Percentiles rank a stretch among this genome's conserved stretches.
These are phyloP conservation scores for Aureobasidium uvarum DNA, from an alignment of 2,329 filamentous ascomycete genomes.

Conservation along the genomic window DNA sequence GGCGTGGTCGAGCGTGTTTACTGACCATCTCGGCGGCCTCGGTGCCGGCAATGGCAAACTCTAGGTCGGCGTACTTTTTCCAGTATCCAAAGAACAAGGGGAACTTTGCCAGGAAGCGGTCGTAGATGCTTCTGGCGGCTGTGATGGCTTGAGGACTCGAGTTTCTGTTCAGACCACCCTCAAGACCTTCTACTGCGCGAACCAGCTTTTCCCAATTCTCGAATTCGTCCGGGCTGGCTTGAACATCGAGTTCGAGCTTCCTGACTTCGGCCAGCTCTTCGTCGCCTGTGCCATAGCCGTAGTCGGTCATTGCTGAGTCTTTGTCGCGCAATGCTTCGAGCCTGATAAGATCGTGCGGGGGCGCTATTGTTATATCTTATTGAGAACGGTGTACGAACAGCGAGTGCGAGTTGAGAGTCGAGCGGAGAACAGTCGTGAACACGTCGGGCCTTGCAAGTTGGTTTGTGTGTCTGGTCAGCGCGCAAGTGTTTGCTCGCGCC, in stretches of 20 bases:
- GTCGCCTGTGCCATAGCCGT: conserved; percentile 69
- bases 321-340: not conserved
- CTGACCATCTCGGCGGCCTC: conserved; percentile 95
- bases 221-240: conserved; percentile 82
- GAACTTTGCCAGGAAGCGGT: conserved; percentile 90
- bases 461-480: not conserved
- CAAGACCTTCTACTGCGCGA: conserved; percentile 74
- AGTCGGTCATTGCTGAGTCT: conserved; percentile 61
- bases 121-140: conserved; percentile 81
- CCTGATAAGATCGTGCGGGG: not conserved
- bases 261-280: conserved; percentile 81
- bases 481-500: not conserved
- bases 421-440: not conserved
- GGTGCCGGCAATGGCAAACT: conserved; percentile 94
- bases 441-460: not conserved
- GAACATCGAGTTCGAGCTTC: conserved; percentile 74
- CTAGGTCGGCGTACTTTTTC: conserved; percentile 98
- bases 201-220: conserved; percentile 94
- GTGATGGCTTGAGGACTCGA: conserved; percentile 92
- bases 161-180: conserved; percentile 93
- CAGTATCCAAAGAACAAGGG: conserved; percentile 96
- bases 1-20: conserved; percentile 12
- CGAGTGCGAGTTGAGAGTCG: not conserved
- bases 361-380: not conserved
- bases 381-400: not conserved